Base-by-base conservation (phyloP, 768 basidiomycete genomes). In the Infundibulicybe gibba region DNA sequence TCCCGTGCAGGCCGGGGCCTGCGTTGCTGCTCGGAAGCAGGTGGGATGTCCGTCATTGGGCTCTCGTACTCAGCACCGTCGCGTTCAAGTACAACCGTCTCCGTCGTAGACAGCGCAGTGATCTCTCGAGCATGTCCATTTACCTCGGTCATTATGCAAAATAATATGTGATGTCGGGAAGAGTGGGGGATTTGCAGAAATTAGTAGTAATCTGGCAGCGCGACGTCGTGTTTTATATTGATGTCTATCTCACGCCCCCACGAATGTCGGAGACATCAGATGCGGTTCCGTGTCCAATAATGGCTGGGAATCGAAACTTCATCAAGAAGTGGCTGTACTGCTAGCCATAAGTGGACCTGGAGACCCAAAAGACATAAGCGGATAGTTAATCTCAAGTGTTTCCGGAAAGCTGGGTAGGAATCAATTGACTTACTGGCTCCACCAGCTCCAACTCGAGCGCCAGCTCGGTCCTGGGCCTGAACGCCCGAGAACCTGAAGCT, bases 311-410 rank as follows among this genome's bases (percentile, higher is more conserved):
- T 34, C 32, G 19, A 45, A 37, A 37, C 30, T 13, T 17, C 39
- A 53, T 50, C 38, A 50, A 50, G 12, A 49, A 49, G 4, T 49
- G 49, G 45, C 46, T 54, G 10, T 50, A 48, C 49, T 44, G 45
- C 47, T 50, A 54, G 30, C 49, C 49, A 11, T 0, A 1, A 32
- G 40, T 41, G 11, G 48, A 49, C 15, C 49, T 38, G 37, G 46
- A 43, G 38, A 32, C 32, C 41, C 48, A 54, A 35, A 25, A 3
- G 45, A 35, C 43, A 33, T 45, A 32, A 16, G 35, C 35, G 33
- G 32, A 44, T 32, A 37, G 12, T 47, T 54, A 66, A 3, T 3
- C 25, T 25, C 25, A 8, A 8, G 25, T 8, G 25, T 8, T 25
- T 8, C 25, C 8, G 25, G 25, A 25, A 25, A 25, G 25, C 25